Evolutionary conservation across 805 yeast genomes (phyloP).

Genomic region (Suhomyces xylopsoci): DNA sequence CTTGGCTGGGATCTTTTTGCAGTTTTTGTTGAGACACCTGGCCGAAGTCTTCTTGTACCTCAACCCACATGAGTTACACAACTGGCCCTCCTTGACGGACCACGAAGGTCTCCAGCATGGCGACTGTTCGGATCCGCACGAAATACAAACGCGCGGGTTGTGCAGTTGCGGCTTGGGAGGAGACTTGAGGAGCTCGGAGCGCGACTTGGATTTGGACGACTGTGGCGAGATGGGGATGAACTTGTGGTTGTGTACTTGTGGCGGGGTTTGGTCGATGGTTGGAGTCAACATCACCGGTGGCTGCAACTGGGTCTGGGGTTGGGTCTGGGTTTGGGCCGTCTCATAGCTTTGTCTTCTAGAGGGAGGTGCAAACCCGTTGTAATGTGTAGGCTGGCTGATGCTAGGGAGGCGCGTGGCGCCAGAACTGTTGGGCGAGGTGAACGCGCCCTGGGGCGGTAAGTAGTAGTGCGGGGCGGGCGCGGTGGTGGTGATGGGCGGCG

Average conservation of each 20-base stretch:
- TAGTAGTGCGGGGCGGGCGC: not conserved
- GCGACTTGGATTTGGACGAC: constrained; percentile 27
- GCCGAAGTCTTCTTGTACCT: constrained; percentile 93
- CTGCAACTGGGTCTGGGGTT: not conserved
- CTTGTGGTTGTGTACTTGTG: constrained; percentile 11
- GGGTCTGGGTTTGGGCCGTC: not conserved
- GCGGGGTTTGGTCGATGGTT: not conserved
- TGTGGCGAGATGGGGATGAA: constrained; percentile 45
- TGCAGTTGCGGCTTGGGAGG: constrained; percentile 26
- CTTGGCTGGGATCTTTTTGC: constrained; percentile 91
- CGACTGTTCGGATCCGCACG: constrained; percentile 86
- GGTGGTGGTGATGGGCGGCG: not conserved
- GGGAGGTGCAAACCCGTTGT: not conserved
- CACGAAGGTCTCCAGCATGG: constrained; percentile 99
- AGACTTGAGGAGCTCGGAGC: constrained; percentile 30
- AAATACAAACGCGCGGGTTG: constrained; percentile 65
- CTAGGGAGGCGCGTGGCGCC: constrained; percentile 1
- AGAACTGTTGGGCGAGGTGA: not conserved
- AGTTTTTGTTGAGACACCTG: constrained; percentile 70
- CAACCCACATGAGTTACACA: constrained; percentile 94
- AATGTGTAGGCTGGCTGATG: not conserved
- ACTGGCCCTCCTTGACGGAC: constrained; percentile 87
- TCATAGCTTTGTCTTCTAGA: constrained; percentile 1
- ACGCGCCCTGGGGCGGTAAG: constrained; percentile 4
- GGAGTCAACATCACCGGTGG: constrained; percentile 1